Evolutionary conservation across 805 yeast genomes (phyloP), one percentile per base, ranked within the genome.

Genomic region (Grigorovia transvaalensis): DNA sequence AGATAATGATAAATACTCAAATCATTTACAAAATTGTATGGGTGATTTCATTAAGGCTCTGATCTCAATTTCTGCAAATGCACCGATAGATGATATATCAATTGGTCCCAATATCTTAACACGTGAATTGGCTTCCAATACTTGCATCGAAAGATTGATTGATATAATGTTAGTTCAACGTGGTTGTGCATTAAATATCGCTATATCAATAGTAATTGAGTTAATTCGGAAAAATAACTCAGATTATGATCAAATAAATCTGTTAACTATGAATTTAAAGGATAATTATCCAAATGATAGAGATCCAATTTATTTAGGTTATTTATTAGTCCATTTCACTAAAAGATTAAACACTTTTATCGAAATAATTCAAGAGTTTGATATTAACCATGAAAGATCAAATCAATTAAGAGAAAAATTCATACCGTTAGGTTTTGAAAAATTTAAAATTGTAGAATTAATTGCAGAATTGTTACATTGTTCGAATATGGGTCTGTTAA

Each of bases 401-500:
- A 85, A 87, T 44, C 84, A 88, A 44, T 77, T 84, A 59, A 87
- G 88, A 13, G 68, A 68, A 30, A 77, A 78, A 8, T 61, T 54
- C 56, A 85, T 81, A 61, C 89, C 91, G 1, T 71, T 91, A 23
- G 98, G 97, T 0, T 86, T 90, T 66, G 95, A 91, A 61, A 76
- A 91, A 57, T 90, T 91, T 70, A 86, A 88, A 61, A 79, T 91
- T 38, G 84, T 95, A 55, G 98, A 91, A 69, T 72, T 91, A 50
- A 80, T 91, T 52, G 98, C 98, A 0, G 99, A 91, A 64, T 73
- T 91, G 44, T 75, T 91, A 52, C 98, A 91, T 69, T 91, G 99
- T 65, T 88, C 96, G 18, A 91, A 91, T 68, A 91, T 91, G 98
- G 88, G 85, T 1, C 73, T 91, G 19, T 75, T 91, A 56, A 91